Base-by-base conservation (phyloP, 75 land plant species). In the Gnetum montanum region DNA sequence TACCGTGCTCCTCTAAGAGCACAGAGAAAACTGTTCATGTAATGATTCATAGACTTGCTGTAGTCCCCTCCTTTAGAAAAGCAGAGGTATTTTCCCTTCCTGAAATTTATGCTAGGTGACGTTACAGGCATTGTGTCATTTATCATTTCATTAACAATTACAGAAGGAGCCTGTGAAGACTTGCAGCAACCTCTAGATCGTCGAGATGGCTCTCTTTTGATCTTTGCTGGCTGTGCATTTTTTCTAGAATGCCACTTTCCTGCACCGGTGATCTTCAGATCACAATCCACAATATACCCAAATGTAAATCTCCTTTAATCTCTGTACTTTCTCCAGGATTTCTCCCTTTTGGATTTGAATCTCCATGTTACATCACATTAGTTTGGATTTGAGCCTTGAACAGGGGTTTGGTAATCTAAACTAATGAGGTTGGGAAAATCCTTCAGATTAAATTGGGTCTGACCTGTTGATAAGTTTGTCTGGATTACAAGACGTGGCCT, bases 1-100 rank as follows among this genome's bases (percentile, higher is more conserved):
- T 67, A 88, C 65, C 69, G 82, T 4, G 97, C 97, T 61, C 88
- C 97, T 4, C 89, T 93, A 8, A 92, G 73, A 3, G 78, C 94
- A 59, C 97, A 92, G 37, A 88, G 70, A 58, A 92, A 84, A 54
- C 97, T 84, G 94, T 89, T 84, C 36, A 81, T 48, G 55, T 66
- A 88, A 23, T 92, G 94, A 49, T 79, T 84, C 97, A 92, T 92
- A 43, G 69, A 62, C 70, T 92, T 92, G 62, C 97, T 87, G 60
- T 84, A 69, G 51, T 92, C 97, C 16, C 86, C 88, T 29, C 93
- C 93, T 4, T 89, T 59, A 0, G 80, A 66, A 44, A 87, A 92
- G 41, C 75, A 87, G 57, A 92, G 61, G 63, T 84, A 92, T 69
- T 31, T 81, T 45, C 88, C 85, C 29, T 67, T 70, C 47, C 63